Base-by-base conservation (phyloP, 108 stramenopile genomes). In the Nannochloropsis oceanica region DNA sequence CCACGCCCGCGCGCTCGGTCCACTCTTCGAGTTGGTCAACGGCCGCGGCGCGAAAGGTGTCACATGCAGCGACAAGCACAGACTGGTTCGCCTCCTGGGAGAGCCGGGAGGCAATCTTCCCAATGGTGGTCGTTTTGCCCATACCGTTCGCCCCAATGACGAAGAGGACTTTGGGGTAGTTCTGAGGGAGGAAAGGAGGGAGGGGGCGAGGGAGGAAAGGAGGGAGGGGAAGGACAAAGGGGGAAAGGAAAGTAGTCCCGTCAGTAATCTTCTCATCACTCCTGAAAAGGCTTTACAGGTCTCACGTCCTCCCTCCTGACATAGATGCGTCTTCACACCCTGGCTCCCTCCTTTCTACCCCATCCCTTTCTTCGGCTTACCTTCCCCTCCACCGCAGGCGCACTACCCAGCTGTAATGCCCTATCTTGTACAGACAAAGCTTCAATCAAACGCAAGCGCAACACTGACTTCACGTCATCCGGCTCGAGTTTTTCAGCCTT, bases 41-140 rank as follows among this genome's bases (percentile, higher is more conserved):
- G 22, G 97, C 97, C 25, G 95, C 97, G 8, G 97, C 97, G 26
- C 97, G 94, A 85, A 95, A 97, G 26, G 97, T 97, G 91, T 97
- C 96, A 84, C 95, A 96, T 22, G 96, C 96, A 8, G 95, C 96
- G 79, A 97, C 24, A 27, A 96, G 85, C 18, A 96, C 95, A 26
- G 24, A n/a, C 81, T 42, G 26, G 13, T 92, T 95, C 91, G 11
- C 94, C 81, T 96, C 95, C 14, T 85, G 87, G 43, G 89, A 82
- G 10, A 97, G 86, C 24, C 95, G 93, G 88, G 93, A 85, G 12
- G 97, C 96, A 27, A 96, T 84, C 92, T 97, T 97, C n/a, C 96
- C 97, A 80, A 96, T 95, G 34, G 96, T 95, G 3, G 96, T 96
- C 18, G 93, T 93, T 89, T 97, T 97, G 13, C 97, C 97, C 95